Evolutionary conservation across 1,139 yeast species (phyloP).

Genomic region (Geotrichum reessii): DNA sequence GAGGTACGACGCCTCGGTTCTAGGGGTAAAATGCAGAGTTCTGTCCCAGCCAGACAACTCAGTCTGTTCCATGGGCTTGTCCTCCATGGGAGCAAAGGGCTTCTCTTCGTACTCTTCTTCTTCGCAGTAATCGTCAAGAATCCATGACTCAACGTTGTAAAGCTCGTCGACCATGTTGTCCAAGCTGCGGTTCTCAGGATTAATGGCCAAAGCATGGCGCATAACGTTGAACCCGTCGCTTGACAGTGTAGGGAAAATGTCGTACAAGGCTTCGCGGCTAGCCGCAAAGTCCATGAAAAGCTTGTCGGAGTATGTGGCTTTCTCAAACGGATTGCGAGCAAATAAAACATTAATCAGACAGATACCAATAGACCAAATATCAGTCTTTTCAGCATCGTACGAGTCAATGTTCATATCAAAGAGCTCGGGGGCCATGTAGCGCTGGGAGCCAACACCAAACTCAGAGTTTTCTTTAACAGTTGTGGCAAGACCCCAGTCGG

Average conservation of each 20-base stretch:
- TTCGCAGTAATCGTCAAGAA: neutral
- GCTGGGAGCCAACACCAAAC: conserved; percentile 87
- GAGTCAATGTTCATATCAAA: conserved; percentile 44
- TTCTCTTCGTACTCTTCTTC: neutral
- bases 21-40: conserved; percentile 1
- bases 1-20: conserved; percentile 1
- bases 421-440: conserved; percentile 96
- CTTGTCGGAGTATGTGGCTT: conserved; percentile 79
- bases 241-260: conserved; percentile 85
- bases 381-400: conserved; percentile 82
- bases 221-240: conserved; percentile 78
- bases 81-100: neutral
- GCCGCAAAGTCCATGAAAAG: conserved; percentile 81
- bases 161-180: neutral
- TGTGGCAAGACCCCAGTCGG: conserved; percentile 93
- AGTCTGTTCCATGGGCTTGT: neutral
- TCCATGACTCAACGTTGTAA: neutral
- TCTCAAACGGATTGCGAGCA: conserved; percentile 80
- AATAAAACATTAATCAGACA: conserved; percentile 79
- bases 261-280: conserved; percentile 84
- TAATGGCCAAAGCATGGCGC: conserved; percentile 71
- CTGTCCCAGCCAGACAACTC: neutral
- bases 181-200: conserved; percentile 50
- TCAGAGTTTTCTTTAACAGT: conserved; percentile 58
- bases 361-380: conserved; percentile 90